Percentiles rank a stretch among this genome's conserved stretches.
phyloP scores from a whole-genome alignment of 108 stramenopile species.

The Nitzschia sp. region DNA sequence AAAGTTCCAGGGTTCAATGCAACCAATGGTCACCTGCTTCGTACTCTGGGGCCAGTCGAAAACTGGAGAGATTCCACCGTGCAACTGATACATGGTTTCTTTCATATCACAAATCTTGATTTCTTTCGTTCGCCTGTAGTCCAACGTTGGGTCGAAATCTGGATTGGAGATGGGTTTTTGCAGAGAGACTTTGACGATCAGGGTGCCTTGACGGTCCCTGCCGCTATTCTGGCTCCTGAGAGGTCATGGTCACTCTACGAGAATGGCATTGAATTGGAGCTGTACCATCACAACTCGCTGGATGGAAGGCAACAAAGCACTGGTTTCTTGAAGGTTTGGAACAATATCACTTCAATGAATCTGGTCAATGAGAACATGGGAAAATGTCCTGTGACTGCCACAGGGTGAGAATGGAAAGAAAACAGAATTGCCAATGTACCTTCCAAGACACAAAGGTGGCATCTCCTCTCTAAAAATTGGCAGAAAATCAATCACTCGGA shows the following conservation, averaged over 20 bases:
- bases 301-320: conserved; percentile 13
- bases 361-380: neutral
- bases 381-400: neutral
- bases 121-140: conserved; percentile 35
- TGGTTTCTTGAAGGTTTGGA: conserved; percentile 1
- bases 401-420: neutral
- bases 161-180: conserved; percentile 29
- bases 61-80: neutral
- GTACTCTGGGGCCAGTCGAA: neutral
- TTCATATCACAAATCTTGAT: conserved; percentile 51
- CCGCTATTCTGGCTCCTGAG: conserved; percentile 29
- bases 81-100: conserved; percentile 29
- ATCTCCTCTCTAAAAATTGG: too few species aligned
- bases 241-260: conserved; percentile 11
- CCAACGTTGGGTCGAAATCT: conserved; percentile 11
- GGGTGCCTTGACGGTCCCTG: conserved; percentile 38
- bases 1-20: too few species aligned
- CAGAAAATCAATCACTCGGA: too few species aligned
- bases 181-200: conserved; percentile 41
- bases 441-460: neutral
- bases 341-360: neutral
- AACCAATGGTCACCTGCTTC: neutral
- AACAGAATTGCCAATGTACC: neutral
- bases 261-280: conserved; percentile 16
- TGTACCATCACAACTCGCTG: conserved; percentile 31